phyloP scores from a whole-genome alignment of 2,329 filamentous ascomycete species.

The Blastomyces parvus region DNA sequence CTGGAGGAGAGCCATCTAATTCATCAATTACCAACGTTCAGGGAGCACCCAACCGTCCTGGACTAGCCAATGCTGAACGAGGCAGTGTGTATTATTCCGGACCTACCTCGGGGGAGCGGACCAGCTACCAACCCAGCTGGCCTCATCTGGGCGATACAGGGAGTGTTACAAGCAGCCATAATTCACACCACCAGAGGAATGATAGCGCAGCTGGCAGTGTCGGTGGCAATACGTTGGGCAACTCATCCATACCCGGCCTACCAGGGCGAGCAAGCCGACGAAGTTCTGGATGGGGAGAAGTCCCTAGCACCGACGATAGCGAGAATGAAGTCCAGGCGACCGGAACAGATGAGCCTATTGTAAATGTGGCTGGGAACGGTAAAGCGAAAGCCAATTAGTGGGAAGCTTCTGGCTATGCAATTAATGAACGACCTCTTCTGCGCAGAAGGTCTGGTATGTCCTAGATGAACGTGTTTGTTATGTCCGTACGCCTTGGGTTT shows the following conservation, averaged over 20 bases:
- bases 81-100: constrained; percentile 56
- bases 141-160: constrained; percentile 52
- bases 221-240: constrained; percentile 52
- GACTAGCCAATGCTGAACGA: constrained; percentile 49
- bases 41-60: constrained; percentile 39
- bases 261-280: constrained; percentile 33
- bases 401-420: neutral
- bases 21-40: constrained; percentile 32
- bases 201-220: constrained; percentile 77
- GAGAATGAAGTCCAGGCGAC: constrained; percentile 15
- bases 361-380: neutral
- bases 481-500: neutral
- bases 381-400: neutral
- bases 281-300: constrained; percentile 39
- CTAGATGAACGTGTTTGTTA: neutral
- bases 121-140: constrained; percentile 63
- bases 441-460: neutral
- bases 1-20: constrained; percentile 30
- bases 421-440: neutral
- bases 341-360: neutral
- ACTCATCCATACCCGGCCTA: constrained; percentile 33
- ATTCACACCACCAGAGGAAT: constrained; percentile 57
- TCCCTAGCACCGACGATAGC: constrained; percentile 28
- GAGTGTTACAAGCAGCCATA: constrained; percentile 62
- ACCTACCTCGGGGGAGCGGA: constrained; percentile 62